Evolutionary conservation across 345 rosid genomes (phyloP).

Genomic region (Lumnitzera racemosa): DNA sequence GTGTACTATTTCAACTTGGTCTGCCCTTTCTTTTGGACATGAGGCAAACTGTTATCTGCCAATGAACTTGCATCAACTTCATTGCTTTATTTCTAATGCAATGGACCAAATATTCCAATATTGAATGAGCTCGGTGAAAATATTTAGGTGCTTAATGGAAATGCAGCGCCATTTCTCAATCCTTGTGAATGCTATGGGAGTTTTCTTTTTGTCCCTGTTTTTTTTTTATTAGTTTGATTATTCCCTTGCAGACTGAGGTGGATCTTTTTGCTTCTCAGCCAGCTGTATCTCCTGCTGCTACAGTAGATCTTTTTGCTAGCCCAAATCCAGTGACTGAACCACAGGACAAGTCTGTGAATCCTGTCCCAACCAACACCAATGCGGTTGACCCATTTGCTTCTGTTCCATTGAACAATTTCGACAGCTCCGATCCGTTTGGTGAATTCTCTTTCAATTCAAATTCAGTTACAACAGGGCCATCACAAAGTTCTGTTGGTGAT

Average conservation of each 20-base stretch:
- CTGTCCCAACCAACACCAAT: constrained; percentile 27
- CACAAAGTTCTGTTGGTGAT: constrained; percentile 30
- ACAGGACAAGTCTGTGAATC: constrained; percentile 32
- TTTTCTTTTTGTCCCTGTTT: background rate
- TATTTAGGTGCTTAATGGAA: too few species aligned
- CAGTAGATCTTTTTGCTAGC: constrained; percentile 57
- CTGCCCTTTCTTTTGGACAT: too few species aligned
- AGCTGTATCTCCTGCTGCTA: constrained; percentile 31
- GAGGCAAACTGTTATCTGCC: too few species aligned
- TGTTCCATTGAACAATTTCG: constrained; percentile 66
- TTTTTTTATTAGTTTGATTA: background rate
- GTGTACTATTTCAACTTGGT: too few species aligned
- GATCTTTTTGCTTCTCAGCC: constrained; percentile 51
- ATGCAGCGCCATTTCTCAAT: background rate
- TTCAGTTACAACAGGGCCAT: constrained; percentile 38
- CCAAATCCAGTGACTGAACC: constrained; percentile 45
- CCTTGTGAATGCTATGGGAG: background rate
- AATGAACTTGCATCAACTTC: too few species aligned
- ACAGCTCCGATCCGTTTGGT: constrained; percentile 83
- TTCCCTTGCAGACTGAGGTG: constrained; percentile 35
- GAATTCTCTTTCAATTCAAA: constrained; percentile 45
- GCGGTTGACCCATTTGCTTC: constrained; percentile 80
- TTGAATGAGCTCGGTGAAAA: too few species aligned
- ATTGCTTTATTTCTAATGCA: too few species aligned
- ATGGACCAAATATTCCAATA: too few species aligned